Percentiles rank a stretch among this genome's conserved stretches.
Conservation (phyloP, 1,139 yeast genomes). For the Kodamaea fungicola region DNA sequence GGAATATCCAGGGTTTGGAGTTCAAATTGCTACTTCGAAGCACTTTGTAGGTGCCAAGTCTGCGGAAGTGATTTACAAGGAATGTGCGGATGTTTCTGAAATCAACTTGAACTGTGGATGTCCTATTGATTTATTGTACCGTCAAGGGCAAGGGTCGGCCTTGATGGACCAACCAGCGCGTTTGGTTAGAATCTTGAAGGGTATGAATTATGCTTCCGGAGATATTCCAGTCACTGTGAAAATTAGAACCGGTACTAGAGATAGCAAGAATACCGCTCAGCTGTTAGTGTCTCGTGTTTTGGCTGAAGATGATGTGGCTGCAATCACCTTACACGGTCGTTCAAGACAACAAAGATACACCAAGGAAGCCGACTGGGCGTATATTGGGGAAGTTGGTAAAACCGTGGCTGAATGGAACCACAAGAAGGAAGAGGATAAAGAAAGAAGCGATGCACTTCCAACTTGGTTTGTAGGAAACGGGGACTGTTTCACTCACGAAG, state of each 20-base stretch:
- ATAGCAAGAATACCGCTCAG: constrained; percentile 82
- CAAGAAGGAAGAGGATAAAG: constrained; percentile 52
- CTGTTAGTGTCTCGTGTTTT: constrained; percentile 67
- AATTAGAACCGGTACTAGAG: constrained; percentile 87
- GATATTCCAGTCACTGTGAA: constrained; percentile 91
- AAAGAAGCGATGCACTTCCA: constrained; percentile 41
- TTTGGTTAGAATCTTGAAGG: constrained; percentile 70
- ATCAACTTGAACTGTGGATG: constrained; percentile 94
- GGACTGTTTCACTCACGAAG: constrained; percentile 81
- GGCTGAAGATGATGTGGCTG: constrained; percentile 78
- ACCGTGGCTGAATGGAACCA: constrained; percentile 61
- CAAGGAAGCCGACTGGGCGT: constrained; percentile 88
- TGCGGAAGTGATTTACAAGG: constrained; percentile 68
- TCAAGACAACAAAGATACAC: constrained; percentile 95
- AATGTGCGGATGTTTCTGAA: constrained; percentile 60
- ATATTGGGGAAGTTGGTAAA: constrained; percentile 71
- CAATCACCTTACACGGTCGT: constrained; percentile 93
- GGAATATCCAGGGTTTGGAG: constrained; percentile 89
- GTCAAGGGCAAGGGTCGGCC: constrained; percentile 96
- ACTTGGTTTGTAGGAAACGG: constrained; percentile 85
- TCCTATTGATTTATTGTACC: constrained; percentile 87
- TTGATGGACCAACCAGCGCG: constrained; percentile 86
- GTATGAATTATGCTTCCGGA: constrained; percentile 86
- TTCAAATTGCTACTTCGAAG: constrained; percentile 87
- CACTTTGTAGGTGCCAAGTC: constrained; percentile 95